Conservation (phyloP, 1,284 basidiomycete species). For the Cerioporus squamosus region DNA sequence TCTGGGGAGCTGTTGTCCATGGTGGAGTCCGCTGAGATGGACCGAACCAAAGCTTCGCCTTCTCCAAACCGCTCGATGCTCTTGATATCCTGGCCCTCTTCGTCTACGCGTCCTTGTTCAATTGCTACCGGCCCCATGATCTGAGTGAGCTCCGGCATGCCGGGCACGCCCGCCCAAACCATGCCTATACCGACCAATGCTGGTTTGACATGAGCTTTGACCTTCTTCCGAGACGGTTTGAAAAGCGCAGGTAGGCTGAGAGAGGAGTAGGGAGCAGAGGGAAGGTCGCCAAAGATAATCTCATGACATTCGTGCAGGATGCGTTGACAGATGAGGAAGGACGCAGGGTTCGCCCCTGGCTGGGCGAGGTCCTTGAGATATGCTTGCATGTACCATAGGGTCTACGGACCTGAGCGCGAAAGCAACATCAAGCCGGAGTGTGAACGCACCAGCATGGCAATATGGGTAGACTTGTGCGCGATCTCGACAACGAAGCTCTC, state of each 20-base stretch:
- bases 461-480: constrained; percentile 88
- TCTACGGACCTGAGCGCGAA: constrained; percentile 54
- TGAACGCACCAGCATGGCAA: constrained; percentile 86
- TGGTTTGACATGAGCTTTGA: constrained; percentile 76
- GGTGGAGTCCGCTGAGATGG: constrained; percentile 16
- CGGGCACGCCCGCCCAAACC: constrained; percentile 78
- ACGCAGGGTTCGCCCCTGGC: constrained; percentile 67
- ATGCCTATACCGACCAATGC: constrained; percentile 88
- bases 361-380: constrained; percentile 85
- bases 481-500: constrained; percentile 91
- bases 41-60: constrained; percentile 32
- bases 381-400: constrained; percentile 98
- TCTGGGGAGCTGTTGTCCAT: constrained; percentile 34
- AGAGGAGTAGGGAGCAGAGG: constrained; percentile 70
- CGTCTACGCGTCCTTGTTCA: constrained; percentile 82
- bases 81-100: constrained; percentile 51
- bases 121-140: constrained; percentile 85
- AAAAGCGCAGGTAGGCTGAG: constrained; percentile 51
- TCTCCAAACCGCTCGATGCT: constrained; percentile 54
- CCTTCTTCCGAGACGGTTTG: constrained; percentile 60
- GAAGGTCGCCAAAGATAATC: constrained; percentile 93
- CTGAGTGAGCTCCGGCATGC: constrained; percentile 74
- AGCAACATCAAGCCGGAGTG: constrained; percentile 13
- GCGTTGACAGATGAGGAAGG: constrained; percentile 93
- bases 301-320: constrained; percentile 93